A percentile compares a stretch with the other conserved stretches of the same genome.
Evolutionary conservation across 116 monocot genomes (phyloP).

Genomic region (Papilionanthe hybrid): DNA sequence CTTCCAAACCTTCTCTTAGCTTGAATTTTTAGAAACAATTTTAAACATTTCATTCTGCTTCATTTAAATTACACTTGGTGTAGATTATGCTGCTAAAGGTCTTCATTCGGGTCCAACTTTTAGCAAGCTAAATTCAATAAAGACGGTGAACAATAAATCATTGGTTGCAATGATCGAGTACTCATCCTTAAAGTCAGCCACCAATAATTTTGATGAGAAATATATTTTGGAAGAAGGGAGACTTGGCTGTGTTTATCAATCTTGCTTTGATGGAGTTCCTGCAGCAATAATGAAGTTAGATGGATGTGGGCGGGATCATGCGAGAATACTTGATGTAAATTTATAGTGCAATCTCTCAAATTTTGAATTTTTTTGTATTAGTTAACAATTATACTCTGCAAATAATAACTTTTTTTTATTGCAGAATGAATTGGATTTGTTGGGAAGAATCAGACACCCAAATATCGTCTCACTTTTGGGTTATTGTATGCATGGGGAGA

Average conservation of each 20-base stretch:
- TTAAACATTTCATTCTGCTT: neutral
- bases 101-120: constrained; percentile 38
- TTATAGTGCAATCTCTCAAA: neutral
- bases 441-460: constrained; percentile 74
- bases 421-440: constrained; percentile 87
- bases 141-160: constrained; percentile 41
- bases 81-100: constrained; percentile 36
- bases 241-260: constrained; percentile 76
- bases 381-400: neutral
- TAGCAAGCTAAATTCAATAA: constrained; percentile 62
- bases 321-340: constrained; percentile 80
- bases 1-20: neutral
- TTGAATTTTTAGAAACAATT: neutral
- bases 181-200: constrained; percentile 52
- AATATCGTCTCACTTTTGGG: constrained; percentile 84
- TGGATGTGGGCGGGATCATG: constrained; percentile 37
- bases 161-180: constrained; percentile 51
- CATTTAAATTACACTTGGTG: neutral
- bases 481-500: constrained; percentile 58
- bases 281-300: constrained; percentile 85
- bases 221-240: constrained; percentile 78
- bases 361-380: neutral
- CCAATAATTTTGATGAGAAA: constrained; percentile 61
- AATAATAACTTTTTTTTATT: neutral
- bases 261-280: constrained; percentile 52